phyloP scores from a whole-genome alignment of 2,329 filamentous ascomycete genomes.

The Diaporthe australafricana region DNA sequence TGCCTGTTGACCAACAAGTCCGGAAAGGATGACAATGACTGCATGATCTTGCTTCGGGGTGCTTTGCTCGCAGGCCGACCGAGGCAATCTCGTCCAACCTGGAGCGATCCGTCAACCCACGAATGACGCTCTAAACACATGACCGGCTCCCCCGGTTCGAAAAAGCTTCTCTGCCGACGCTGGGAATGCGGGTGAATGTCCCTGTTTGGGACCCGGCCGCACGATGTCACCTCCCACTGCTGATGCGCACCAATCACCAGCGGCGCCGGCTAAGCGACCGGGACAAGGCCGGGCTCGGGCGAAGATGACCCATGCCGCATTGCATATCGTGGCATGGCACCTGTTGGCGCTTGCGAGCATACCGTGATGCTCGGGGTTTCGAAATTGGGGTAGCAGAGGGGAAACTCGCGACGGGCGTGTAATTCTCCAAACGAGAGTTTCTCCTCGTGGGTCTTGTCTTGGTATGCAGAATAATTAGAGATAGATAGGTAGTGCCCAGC shows the following conservation, averaged over 20 bases:
- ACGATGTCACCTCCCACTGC: constrained; percentile 24
- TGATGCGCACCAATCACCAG: constrained; percentile 37
- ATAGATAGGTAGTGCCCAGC: constrained; percentile 21
- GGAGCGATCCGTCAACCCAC: constrained; percentile 7
- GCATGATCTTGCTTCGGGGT: not conserved
- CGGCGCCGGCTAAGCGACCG: constrained; percentile 5
- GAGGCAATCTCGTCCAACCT: not conserved
- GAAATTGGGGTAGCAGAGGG: constrained; percentile 31
- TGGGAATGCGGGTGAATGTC: not conserved
- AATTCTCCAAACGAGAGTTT: constrained; percentile 1
- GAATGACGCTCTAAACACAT: constrained; percentile 14
- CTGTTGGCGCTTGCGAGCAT: not conserved
- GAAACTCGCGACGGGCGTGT: not conserved
- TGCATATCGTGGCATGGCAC: constrained; percentile 1
- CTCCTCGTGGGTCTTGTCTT: not conserved
- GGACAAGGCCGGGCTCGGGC: constrained; percentile 21
- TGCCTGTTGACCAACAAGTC: not conserved
- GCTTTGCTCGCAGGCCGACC: not conserved
- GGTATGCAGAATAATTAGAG: constrained; percentile 25
- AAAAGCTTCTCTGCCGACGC: not conserved
- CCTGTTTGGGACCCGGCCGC: not conserved
- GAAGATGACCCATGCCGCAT: constrained; percentile 28
- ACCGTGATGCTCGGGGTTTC: constrained; percentile 18
- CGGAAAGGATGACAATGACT: not conserved
- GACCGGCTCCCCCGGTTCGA: not conserved